A percentile compares a stretch with the other conserved stretches of the same genome.
phyloP scores from a whole-genome alignment of 2,329 filamentous ascomycete species.

The Pyrenophora tritici-repentis region DNA sequence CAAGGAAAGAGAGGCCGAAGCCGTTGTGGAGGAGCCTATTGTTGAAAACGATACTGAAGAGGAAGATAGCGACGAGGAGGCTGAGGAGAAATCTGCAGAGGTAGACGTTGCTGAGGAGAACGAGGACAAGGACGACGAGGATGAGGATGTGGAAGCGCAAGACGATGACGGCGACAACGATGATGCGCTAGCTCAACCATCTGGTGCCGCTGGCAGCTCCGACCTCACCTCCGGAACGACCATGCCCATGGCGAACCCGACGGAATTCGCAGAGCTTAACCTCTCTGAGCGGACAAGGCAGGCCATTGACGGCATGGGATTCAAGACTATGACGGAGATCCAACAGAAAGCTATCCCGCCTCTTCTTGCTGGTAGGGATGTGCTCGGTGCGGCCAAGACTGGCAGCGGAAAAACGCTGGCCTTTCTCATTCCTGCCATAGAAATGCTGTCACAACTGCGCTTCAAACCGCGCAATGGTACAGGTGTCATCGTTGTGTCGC shows the following conservation, averaged over 20 bases:
- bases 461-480: conserved; percentile 90
- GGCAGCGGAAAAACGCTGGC: conserved; percentile 94
- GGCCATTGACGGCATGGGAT: conserved; percentile 89
- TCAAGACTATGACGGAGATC: conserved; percentile 94
- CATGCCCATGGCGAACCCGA: conserved; percentile 65
- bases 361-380: conserved; percentile 81
- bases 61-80: conserved; percentile 45
- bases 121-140: conserved; percentile 33
- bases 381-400: conserved; percentile 94
- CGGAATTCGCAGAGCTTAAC: conserved; percentile 79
- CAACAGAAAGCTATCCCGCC: conserved; percentile 87
- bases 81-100: conserved; percentile 40
- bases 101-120: conserved; percentile 35
- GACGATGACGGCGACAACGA: conserved; percentile 32
- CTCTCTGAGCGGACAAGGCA: conserved; percentile 87
- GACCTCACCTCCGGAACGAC: conserved; percentile 62
- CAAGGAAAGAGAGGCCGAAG: conserved; percentile 46
- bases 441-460: conserved; percentile 85
- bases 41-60: conserved; percentile 26
- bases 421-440: conserved; percentile 91
- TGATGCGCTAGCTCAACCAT: conserved; percentile 10
- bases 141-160: conserved; percentile 33
- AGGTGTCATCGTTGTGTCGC: conserved; percentile 86
- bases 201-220: conserved; percentile 25
- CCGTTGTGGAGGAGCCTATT: conserved; percentile 35